Evolutionary conservation across 108 stramenopile species (phyloP).

Genomic region (Fragilaria crotonensis): DNA sequence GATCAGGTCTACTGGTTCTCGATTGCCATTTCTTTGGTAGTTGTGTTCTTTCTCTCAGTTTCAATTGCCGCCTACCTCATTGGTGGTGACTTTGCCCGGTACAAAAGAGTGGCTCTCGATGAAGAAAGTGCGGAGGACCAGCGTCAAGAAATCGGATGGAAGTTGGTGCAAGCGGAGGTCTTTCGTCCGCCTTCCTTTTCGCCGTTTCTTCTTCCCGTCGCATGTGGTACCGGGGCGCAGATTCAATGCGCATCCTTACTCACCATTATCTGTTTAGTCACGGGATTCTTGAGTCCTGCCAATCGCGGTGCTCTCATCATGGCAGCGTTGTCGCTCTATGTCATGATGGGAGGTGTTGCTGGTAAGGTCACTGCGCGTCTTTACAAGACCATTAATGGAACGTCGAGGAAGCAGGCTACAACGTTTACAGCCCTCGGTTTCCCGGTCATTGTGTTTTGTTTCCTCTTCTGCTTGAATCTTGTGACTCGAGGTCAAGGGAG

Average conservation of each 20-base stretch:
- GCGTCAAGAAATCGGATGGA: constrained; percentile 99
- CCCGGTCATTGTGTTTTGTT: constrained; percentile 78
- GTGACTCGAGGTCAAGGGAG: constrained; percentile 61
- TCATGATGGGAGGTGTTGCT: constrained; percentile 87
- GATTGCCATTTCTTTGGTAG: constrained; percentile 96
- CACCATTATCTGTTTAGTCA: constrained; percentile 89
- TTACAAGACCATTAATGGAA: constrained; percentile 98
- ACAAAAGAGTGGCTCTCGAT: constrained; percentile 86
- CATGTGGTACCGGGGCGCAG: constrained; percentile 90
- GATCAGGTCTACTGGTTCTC: constrained; percentile 96
- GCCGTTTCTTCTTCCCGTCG: constrained; percentile 82
- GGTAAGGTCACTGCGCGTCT: constrained; percentile 90
- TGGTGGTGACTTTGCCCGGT: constrained; percentile 93
- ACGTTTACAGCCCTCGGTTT: constrained; percentile 81
- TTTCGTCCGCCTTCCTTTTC: constrained; percentile 88
- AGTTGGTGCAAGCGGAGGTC: constrained; percentile 96
- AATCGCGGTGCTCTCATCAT: constrained; percentile 93
- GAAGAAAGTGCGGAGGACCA: constrained; percentile 93
- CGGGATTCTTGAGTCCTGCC: constrained; percentile 95
- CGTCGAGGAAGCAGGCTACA: constrained; percentile 92
- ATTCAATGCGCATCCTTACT: constrained; percentile 76
- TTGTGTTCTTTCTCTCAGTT: constrained; percentile 93
- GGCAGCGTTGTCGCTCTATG: constrained; percentile 95
- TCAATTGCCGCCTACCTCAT: constrained; percentile 94
- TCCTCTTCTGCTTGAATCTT: constrained; percentile 89